Percentiles rank a stretch among this genome's conserved stretches.
These are phyloP conservation scores for Suillus discolor DNA, from an alignment of 768 basidiomycete species.

Conservation along the genomic window DNA sequence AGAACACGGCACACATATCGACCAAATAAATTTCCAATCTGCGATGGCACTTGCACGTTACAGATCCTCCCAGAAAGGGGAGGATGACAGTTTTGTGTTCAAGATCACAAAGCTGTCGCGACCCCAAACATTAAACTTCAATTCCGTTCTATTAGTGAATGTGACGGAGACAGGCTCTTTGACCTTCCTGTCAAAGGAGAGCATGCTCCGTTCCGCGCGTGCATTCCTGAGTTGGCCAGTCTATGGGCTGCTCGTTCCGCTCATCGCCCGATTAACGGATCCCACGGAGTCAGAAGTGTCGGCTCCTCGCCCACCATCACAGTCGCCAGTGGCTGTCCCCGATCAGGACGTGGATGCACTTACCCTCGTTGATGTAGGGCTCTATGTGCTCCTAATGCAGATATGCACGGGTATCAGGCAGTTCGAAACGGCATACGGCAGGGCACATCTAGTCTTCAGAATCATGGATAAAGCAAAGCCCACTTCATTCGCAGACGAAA, in stretches of 20 bases:
- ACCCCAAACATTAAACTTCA: conserved; percentile 11
- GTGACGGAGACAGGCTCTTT: conserved; percentile 4
- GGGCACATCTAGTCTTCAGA: neutral
- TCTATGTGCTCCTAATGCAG: conserved; percentile 13
- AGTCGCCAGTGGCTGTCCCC: neutral
- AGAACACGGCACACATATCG: too few relatives aligned
- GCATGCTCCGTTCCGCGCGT: conserved; percentile 12
- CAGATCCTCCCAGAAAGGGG: conserved; percentile 12
- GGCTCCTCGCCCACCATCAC: neutral
- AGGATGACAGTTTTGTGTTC: conserved; percentile 33
- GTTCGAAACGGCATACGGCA: neutral
- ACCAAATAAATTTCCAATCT: neutral
- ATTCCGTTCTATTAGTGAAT: conserved; percentile 11
- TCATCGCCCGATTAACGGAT: neutral
- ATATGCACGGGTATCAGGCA: conserved; percentile 7
- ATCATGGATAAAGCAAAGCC: conserved; percentile 4
- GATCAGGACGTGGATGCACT: neutral
- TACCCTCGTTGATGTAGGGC: conserved; percentile 10
- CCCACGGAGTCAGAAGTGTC: neutral
- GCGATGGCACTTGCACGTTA: neutral
- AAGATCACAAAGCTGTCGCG: conserved; percentile 29
- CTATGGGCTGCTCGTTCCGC: neutral
- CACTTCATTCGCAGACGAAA: neutral
- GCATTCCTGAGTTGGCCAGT: conserved; percentile 1
- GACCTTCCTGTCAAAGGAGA: conserved; percentile 13